phyloP scores from a whole-genome alignment of 2,329 filamentous ascomycete species.

The Pseudogymnoascus sp. region DNA sequence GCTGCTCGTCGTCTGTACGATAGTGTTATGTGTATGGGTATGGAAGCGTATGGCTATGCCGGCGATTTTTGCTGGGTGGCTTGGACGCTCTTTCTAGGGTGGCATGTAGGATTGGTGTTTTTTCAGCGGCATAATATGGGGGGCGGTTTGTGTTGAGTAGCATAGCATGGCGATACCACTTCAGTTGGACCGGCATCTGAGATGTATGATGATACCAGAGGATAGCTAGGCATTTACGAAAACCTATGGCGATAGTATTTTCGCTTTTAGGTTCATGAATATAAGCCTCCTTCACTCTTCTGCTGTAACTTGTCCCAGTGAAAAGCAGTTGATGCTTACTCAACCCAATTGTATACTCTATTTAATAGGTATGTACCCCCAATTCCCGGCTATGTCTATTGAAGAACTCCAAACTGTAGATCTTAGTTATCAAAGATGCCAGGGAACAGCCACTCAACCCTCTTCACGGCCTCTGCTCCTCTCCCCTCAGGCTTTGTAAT shows the following conservation, averaged over 20 bases:
- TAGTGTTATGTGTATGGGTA: slow-evolving; percentile 11
- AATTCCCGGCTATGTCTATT: not conserved
- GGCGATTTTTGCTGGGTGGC: slow-evolving; percentile 1
- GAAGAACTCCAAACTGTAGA: not conserved
- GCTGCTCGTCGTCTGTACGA: slow-evolving; percentile 6
- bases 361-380: not conserved
- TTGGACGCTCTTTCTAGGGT: not conserved
- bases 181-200: not conserved
- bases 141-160: not conserved
- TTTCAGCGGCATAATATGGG: slow-evolving; percentile 5
- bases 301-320: not conserved
- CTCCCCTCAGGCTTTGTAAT: slow-evolving; percentile 76
- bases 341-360: not conserved
- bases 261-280: not conserved
- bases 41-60: slow-evolving; percentile 8
- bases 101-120: not conserved
- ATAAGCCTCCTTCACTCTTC: not conserved
- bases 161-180: not conserved
- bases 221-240: not conserved
- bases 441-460: slow-evolving; percentile 79
- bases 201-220: slow-evolving; percentile 4
- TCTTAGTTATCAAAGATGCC: slow-evolving; percentile 31
- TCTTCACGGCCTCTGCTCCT: slow-evolving; percentile 65
- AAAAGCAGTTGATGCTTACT: slow-evolving; percentile 3
- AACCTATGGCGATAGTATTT: not conserved